A percentile compares a stretch with the other conserved stretches of the same genome.
phyloP scores from a whole-genome alignment of 1,284 basidiomycete genomes.

The Rhodotorula sp. region DNA sequence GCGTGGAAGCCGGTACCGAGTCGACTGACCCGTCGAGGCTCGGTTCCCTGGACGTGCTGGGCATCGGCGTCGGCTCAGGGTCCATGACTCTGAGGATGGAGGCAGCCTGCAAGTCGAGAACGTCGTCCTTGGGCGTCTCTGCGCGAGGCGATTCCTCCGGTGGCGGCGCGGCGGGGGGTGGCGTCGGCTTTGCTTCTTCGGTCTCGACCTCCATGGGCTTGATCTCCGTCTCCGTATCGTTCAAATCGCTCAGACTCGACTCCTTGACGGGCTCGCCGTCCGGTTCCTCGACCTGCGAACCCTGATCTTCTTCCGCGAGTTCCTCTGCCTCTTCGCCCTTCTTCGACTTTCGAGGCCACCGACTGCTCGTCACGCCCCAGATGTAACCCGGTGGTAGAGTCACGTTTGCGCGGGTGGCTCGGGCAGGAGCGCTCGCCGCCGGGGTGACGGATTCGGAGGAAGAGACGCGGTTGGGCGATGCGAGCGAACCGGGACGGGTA shows the following conservation, averaged over 20 bases:
- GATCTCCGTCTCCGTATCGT: not conserved
- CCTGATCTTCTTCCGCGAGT: not conserved
- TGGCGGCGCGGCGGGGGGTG: not conserved
- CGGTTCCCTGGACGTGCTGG: constrained; percentile 16
- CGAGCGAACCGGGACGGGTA: not conserved
- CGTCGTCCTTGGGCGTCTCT: not conserved
- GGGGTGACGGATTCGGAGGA: not conserved
- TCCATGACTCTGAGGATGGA: not conserved
- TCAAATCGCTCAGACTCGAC: not conserved
- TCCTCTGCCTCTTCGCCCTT: not conserved
- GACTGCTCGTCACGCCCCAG: constrained; percentile 27
- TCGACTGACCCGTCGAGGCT: constrained; percentile 14
- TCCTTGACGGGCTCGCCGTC: not conserved
- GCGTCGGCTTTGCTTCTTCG: not conserved
- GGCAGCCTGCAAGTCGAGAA: not conserved
- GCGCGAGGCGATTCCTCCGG: not conserved
- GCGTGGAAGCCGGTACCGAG: not conserved
- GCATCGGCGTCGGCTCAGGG: not conserved
- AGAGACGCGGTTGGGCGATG: not conserved
- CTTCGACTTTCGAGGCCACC: constrained; percentile 9
- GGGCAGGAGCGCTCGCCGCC: not conserved
- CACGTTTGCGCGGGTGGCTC: constrained; percentile 31
- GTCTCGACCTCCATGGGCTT: not conserved
- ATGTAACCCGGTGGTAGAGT: constrained; percentile 34
- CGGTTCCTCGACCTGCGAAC: not conserved